phyloP scores from a whole-genome alignment of 179 eudicot species.

The Beta lomatogona region DNA sequence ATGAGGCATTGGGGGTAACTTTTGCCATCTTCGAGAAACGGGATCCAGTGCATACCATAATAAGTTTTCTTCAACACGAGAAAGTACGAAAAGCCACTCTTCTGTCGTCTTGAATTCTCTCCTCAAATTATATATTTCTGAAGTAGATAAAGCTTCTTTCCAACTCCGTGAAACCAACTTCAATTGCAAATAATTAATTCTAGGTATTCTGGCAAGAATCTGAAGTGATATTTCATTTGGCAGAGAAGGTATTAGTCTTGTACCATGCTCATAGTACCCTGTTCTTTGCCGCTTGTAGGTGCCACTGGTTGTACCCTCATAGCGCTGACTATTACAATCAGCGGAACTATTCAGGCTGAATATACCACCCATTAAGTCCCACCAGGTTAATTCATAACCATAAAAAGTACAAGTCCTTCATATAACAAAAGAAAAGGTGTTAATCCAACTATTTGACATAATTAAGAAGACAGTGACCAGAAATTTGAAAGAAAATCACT shows the following conservation, averaged over 20 bases:
- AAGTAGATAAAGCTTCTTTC: conserved; percentile 64
- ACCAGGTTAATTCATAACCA: conserved; percentile 30
- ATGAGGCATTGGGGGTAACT: conserved; percentile 76
- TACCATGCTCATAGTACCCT: conserved; percentile 52
- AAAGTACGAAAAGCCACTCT: conserved; percentile 81
- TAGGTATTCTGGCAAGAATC: conserved; percentile 86
- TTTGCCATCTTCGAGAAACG: conserved; percentile 67
- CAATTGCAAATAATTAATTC: conserved; percentile 52
- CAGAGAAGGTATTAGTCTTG: conserved; percentile 73
- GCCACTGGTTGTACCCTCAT: conserved; percentile 40
- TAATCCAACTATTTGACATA: conserved; percentile 10
- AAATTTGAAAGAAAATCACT: no score
- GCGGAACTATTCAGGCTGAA: conserved; percentile 51
- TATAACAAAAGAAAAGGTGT: not conserved
- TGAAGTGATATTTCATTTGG: conserved; percentile 92
- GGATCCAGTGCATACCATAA: conserved; percentile 87
- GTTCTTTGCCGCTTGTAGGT: conserved; percentile 67
- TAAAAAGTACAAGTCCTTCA: not conserved
- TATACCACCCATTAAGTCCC: conserved; percentile 63
- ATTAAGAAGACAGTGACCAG: not conserved
- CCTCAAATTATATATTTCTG: conserved; percentile 67
- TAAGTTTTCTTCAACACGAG: conserved; percentile 58
- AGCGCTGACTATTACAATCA: conserved; percentile 26
- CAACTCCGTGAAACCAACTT: conserved; percentile 78
- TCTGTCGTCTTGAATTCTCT: conserved; percentile 75